Evolutionary conservation across 2,329 filamentous ascomycete species (phyloP).

Genomic region (Cladosporium velox): DNA sequence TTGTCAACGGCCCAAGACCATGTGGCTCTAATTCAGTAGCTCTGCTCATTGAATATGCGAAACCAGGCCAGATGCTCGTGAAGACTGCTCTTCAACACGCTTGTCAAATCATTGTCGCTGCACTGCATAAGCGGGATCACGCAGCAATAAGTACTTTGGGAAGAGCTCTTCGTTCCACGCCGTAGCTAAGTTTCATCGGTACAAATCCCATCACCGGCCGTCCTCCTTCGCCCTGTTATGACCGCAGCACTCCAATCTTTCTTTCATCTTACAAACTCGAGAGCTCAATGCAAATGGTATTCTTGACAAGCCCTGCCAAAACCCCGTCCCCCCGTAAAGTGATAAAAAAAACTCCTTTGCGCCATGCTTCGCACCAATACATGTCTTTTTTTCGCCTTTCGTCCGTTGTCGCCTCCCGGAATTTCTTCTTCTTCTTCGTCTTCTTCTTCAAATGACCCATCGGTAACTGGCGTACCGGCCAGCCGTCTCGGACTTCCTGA

Average conservation of each 20-base stretch:
- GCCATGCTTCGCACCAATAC: conserved; percentile 23
- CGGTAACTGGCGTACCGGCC: conserved; percentile 96
- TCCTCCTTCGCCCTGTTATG: background rate
- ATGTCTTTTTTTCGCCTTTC: conserved; percentile 1
- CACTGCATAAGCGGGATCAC: background rate
- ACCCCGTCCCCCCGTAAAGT: conserved; percentile 2
- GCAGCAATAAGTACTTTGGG: background rate
- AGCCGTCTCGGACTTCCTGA: conserved; percentile 90
- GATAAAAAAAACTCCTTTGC: conserved; percentile 20
- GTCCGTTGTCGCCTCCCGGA: background rate
- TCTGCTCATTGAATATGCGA: background rate
- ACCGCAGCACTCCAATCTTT: background rate
- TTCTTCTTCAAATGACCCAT: conserved; percentile 53
- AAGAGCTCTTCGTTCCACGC: background rate
- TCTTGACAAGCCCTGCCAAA: conserved; percentile 6
- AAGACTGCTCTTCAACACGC: too few species aligned
- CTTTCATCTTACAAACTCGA: conserved; percentile 16
- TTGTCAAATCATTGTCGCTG: too few species aligned
- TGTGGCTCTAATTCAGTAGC: background rate
- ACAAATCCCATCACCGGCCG: background rate
- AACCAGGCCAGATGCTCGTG: too few species aligned
- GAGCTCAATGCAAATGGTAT: conserved; percentile 11
- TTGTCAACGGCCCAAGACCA: background rate
- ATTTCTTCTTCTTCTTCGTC: too few species aligned
- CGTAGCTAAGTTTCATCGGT: background rate